phyloP scores from a whole-genome alignment of 495 filamentous ascomycete genomes.

The Antarctomyces pellizariae region DNA sequence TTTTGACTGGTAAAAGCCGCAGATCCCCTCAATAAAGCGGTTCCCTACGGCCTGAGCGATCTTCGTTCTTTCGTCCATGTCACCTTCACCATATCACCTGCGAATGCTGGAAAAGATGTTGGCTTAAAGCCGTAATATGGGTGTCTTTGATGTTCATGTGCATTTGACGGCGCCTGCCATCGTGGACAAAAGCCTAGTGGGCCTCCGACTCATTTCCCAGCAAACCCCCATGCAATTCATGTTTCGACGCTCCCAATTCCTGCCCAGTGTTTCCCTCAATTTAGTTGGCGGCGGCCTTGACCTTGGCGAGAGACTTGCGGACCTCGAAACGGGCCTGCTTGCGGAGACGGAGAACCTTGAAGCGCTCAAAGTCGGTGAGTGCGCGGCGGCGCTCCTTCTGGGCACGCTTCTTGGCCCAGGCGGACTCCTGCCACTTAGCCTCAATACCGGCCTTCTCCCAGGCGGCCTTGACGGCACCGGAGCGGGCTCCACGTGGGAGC shows the following conservation, averaged over 20 bases:
- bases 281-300: slow-evolving; percentile 10
- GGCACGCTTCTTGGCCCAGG: slow-evolving; percentile 74
- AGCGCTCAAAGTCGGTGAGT: slow-evolving; percentile 95
- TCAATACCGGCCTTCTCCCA: slow-evolving; percentile 83
- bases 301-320: slow-evolving; percentile 48
- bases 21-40: too few species aligned
- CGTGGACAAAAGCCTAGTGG: slow-evolving; percentile 14
- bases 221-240: too few species aligned
- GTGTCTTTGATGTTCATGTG: slow-evolving; percentile 13
- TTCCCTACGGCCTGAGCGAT: too few species aligned
- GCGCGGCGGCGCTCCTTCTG: slow-evolving; percentile 64
- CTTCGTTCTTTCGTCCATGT: too few species aligned
- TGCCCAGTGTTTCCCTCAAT: slow-evolving; percentile 6
- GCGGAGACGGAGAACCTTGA: slow-evolving; percentile 94
- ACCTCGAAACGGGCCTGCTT: slow-evolving; percentile 97
- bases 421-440: slow-evolving; percentile 66
- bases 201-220: slow-evolving; percentile 6
- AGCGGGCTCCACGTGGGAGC: slow-evolving; percentile 68
- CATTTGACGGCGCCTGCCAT: slow-evolving; percentile 14
- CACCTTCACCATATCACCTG: too few species aligned
- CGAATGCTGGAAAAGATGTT: slow-evolving; percentile 7
- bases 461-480: slow-evolving; percentile 51
- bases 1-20: too few species aligned
- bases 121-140: not conserved
- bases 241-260: slow-evolving; percentile 10